phyloP scores from a whole-genome alignment of 257 asterid species.

The Solanum piurae region DNA sequence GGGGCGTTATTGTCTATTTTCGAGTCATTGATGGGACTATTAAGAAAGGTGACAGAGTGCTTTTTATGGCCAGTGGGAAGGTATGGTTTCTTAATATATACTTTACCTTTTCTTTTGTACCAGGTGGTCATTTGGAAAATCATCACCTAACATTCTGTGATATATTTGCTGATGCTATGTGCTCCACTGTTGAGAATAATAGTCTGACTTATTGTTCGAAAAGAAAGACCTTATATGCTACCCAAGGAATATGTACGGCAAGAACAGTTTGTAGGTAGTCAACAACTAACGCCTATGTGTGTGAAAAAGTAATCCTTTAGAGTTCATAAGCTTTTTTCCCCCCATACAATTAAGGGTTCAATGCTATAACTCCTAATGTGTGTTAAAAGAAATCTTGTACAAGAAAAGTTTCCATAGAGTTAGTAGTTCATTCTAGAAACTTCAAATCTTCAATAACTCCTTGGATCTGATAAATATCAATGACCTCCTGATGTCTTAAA shows the following conservation, averaged over 20 bases:
- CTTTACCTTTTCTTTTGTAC: not conserved
- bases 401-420: not conserved
- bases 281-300: not conserved
- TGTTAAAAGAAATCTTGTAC: not conserved
- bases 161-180: not conserved
- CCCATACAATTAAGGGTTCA: not conserved
- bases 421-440: not conserved
- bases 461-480: not conserved
- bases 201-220: not conserved
- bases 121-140: not conserved
- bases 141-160: not conserved
- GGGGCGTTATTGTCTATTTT: constrained; percentile 94
- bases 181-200: not conserved
- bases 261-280: not conserved
- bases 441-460: not conserved
- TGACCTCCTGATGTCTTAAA: not conserved
- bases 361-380: not conserved
- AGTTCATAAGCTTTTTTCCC: not conserved
- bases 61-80: constrained; percentile 98
- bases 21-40: constrained; percentile 87
- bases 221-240: not conserved
- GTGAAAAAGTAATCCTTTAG: not conserved
- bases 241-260: not conserved
- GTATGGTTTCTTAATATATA: constrained; percentile 18
- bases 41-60: constrained; percentile 71